Evolutionary conservation across 2,329 filamentous ascomycete genomes (phyloP).

Genomic region (Venturia nashicola): DNA sequence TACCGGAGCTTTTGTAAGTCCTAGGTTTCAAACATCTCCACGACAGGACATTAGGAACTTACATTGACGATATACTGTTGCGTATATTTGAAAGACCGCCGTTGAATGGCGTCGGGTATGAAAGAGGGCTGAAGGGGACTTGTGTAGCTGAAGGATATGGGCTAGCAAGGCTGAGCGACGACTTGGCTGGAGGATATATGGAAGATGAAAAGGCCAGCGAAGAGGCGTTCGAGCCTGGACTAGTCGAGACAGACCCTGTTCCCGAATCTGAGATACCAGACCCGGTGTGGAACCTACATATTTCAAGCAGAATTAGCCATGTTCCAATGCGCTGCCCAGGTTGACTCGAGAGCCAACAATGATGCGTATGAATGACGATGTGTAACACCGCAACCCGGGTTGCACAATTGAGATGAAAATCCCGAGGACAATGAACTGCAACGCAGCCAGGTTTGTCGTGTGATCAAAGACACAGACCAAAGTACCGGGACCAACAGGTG

Average conservation of each 20-base stretch:
- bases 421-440: slow-evolving; percentile 9
- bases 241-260: slow-evolving; percentile 41
- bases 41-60: slow-evolving; percentile 5
- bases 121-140: slow-evolving; percentile 20
- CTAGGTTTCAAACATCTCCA: slow-evolving; percentile 21
- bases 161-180: slow-evolving; percentile 16
- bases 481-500: slow-evolving; percentile 1
- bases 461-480: slow-evolving; percentile 31
- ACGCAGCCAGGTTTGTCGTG: slow-evolving; percentile 29
- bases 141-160: slow-evolving; percentile 25
- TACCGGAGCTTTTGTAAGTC: slow-evolving; percentile 22
- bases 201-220: slow-evolving; percentile 32
- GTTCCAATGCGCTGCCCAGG: not conserved
- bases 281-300: slow-evolving; percentile 36
- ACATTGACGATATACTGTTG: slow-evolving; percentile 15
- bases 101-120: slow-evolving; percentile 15
- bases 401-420: slow-evolving; percentile 18
- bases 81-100: slow-evolving; percentile 22
- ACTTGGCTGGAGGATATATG: slow-evolving; percentile 21
- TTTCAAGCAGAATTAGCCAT: slow-evolving; percentile 9
- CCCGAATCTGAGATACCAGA: slow-evolving; percentile 37
- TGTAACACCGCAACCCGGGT: slow-evolving; percentile 8
- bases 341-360: slow-evolving; percentile 5
- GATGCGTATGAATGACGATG: slow-evolving; percentile 6
- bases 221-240: slow-evolving; percentile 38